These are phyloP conservation scores for Aspergillus eucalypticola DNA, from an alignment of 2,329 filamentous ascomycete genomes.

Conservation along the genomic window DNA sequence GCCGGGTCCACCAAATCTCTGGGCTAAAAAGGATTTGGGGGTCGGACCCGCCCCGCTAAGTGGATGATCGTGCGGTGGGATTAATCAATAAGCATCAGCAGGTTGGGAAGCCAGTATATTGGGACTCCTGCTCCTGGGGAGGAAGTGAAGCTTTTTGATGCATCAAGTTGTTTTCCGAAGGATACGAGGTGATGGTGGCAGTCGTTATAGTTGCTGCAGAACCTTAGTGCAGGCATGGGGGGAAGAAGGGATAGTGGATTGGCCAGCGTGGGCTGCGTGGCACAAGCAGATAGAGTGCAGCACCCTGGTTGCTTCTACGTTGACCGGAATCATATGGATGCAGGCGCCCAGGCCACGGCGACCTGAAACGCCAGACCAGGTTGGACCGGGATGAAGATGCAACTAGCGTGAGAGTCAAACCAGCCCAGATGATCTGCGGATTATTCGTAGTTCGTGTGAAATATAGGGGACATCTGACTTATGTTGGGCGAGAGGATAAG, in stretches of 20 bases:
- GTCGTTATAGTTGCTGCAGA: neutral
- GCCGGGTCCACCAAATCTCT: constrained; percentile 13
- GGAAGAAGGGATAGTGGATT: neutral
- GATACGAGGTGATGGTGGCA: neutral
- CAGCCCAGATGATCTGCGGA: constrained; percentile 3
- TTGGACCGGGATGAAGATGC: neutral
- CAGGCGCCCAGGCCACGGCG: neutral
- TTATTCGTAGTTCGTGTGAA: neutral
- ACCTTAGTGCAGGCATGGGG: neutral
- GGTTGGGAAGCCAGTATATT: neutral
- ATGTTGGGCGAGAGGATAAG: neutral
- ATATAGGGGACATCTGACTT: neutral
- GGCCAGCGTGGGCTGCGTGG: neutral
- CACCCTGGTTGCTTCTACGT: neutral
- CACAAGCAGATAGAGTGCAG: neutral
- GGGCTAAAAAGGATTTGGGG: constrained; percentile 11
- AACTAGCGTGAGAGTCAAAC: constrained; percentile 7
- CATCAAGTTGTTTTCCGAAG: neutral
- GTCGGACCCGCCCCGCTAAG: constrained; percentile 5
- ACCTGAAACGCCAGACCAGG: constrained; percentile 8
- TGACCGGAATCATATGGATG: constrained; percentile 4
- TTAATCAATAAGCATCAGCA: constrained; percentile 3
- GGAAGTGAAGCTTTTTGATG: neutral
- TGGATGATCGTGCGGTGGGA: constrained; percentile 7
- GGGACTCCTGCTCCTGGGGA: neutral